Percentiles rank a stretch among this genome's conserved stretches.
phyloP scores from a whole-genome alignment of 768 basidiomycete species.

The Galerina sulciceps region DNA sequence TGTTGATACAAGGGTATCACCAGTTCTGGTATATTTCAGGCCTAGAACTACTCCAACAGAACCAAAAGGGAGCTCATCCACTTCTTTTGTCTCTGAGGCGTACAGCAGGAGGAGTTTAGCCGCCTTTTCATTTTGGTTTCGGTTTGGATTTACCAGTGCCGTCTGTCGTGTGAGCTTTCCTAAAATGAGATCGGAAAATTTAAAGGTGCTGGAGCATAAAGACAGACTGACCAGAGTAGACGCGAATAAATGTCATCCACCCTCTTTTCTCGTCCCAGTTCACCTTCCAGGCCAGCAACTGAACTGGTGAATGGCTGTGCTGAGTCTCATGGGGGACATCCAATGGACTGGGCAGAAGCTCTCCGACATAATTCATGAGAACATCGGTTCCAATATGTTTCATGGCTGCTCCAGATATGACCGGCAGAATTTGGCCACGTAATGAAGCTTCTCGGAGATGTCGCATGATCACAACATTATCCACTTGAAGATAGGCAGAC shows the following conservation, averaged over 20 bases:
- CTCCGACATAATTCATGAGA: slow-evolving; percentile 82
- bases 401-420: slow-evolving; percentile 83
- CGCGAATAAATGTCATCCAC: slow-evolving; percentile 92
- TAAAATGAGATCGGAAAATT: slow-evolving; percentile 27
- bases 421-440: slow-evolving; percentile 69
- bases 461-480: slow-evolving; percentile 54
- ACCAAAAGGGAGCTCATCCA: slow-evolving; percentile 79
- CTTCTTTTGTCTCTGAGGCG: slow-evolving; percentile 75
- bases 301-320: slow-evolving; percentile 51
- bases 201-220: slow-evolving; percentile 1
- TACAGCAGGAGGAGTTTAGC: slow-evolving; percentile 81
- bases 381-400: slow-evolving; percentile 82
- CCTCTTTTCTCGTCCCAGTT: slow-evolving; percentile 80
- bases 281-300: slow-evolving; percentile 87
- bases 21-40: slow-evolving; percentile 82
- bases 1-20: slow-evolving; percentile 77
- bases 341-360: slow-evolving; percentile 76
- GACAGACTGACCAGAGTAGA: slow-evolving; percentile 75
- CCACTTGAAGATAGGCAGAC: slow-evolving; percentile 68
- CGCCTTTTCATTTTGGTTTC: slow-evolving; percentile 72
- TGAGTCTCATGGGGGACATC: slow-evolving; percentile 60
- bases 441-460: slow-evolving; percentile 74
- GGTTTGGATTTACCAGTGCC: slow-evolving; percentile 63
- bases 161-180: slow-evolving; percentile 73
- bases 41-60: slow-evolving; percentile 86